Percentiles rank a stretch among this genome's conserved stretches.
Evolutionary conservation across 371 early-diverging fungal species (phyloP).

Genomic region (Amoeboradix gromovi): DNA sequence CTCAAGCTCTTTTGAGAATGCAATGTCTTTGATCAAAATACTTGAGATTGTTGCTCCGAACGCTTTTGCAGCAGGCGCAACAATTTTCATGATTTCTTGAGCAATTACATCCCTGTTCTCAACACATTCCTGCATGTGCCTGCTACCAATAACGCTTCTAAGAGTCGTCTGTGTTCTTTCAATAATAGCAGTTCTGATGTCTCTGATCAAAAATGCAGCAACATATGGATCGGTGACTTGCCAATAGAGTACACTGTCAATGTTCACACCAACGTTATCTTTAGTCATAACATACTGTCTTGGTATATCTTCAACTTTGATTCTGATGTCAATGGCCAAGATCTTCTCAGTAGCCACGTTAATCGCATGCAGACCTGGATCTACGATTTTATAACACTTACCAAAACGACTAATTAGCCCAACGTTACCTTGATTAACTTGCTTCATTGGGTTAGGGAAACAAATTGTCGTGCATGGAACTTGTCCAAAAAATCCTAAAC

Average conservation of each 20-base stretch:
- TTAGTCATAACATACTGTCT: conserved; percentile 57
- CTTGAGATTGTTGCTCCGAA: conserved; percentile 55
- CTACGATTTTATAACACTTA: conserved; percentile 50
- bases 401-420: conserved; percentile 50
- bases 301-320: conserved; percentile 39
- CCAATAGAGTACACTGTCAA: conserved; percentile 50
- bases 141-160: conserved; percentile 19
- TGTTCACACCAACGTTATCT: conserved; percentile 45
- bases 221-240: conserved; percentile 39
- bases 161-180: conserved; percentile 47
- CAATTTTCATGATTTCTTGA: conserved; percentile 43
- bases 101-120: conserved; percentile 62
- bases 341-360: conserved; percentile 41
- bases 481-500: not conserved
- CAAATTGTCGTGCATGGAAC: not conserved
- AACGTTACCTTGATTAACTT: conserved; percentile 19
- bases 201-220: conserved; percentile 35
- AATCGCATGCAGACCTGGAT: conserved; percentile 51
- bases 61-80: conserved; percentile 30
- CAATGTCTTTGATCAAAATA: conserved; percentile 57
- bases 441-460: not conserved
- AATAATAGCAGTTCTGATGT: conserved; percentile 37
- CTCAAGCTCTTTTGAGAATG: conserved; percentile 40
- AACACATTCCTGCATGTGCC: conserved; percentile 34
- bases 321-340: conserved; percentile 29